Percentiles rank a stretch among this genome's conserved stretches.
phyloP scores from a whole-genome alignment of 2,329 filamentous ascomycete species.

The Teratosphaeria viscida region DNA sequence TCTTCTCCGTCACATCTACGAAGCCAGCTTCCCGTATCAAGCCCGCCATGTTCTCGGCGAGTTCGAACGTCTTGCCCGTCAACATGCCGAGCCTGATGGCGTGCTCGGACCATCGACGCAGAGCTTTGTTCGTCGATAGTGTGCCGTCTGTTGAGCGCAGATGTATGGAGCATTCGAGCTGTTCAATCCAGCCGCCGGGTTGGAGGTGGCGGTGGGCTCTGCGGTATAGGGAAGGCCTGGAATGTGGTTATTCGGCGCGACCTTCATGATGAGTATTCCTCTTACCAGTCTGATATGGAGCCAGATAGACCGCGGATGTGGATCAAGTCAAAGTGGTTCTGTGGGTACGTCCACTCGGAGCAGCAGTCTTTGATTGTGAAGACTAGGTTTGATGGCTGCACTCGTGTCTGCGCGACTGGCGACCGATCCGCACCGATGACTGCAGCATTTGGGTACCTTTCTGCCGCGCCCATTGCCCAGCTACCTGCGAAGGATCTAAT shows the following conservation, averaged over 20 bases:
- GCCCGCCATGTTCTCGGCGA: slow-evolving; percentile 19
- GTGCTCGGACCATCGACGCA: slow-evolving; percentile 18
- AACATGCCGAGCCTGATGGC: slow-evolving; percentile 12
- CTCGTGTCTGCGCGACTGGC: slow-evolving; percentile 17
- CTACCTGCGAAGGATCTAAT: background rate
- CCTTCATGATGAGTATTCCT: background rate
- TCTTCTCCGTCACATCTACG: slow-evolving; percentile 33
- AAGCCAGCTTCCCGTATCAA: slow-evolving; percentile 32
- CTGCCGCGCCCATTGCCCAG: slow-evolving; percentile 23
- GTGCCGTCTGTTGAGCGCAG: slow-evolving; percentile 20
- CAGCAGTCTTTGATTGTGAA: slow-evolving; percentile 37
- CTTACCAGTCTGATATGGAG: slow-evolving; percentile 33
- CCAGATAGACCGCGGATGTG: slow-evolving; percentile 33
- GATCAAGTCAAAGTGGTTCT: slow-evolving; percentile 31
- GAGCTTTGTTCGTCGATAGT: slow-evolving; percentile 12
- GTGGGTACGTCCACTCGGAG: slow-evolving; percentile 31
- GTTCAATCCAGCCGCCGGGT: slow-evolving; percentile 35
- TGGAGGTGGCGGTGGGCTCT: slow-evolving; percentile 28
- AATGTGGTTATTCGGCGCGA: background rate
- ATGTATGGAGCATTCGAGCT: slow-evolving; percentile 28
- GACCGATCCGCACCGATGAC: slow-evolving; percentile 31
- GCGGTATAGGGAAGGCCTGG: slow-evolving; percentile 27
- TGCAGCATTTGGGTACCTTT: slow-evolving; percentile 22
- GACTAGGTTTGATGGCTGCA: slow-evolving; percentile 28
- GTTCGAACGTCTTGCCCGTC: slow-evolving; percentile 21